Evolutionary conservation across 805 yeast genomes (phyloP).

Genomic region (Kuraishia molischiana): DNA sequence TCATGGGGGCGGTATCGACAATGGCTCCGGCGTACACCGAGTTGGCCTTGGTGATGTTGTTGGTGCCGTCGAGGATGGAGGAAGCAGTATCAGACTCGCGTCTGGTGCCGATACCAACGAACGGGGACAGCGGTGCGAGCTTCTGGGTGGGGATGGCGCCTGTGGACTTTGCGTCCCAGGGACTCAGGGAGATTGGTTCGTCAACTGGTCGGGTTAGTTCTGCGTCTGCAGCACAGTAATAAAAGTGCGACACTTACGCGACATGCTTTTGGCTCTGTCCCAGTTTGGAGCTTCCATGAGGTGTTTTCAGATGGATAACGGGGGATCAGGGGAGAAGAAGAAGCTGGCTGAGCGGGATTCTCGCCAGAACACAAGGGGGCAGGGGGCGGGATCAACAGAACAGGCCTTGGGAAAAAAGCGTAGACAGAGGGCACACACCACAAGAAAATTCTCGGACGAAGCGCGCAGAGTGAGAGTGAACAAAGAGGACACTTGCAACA

Average conservation of each 20-base stretch:
- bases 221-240: too few species aligned
- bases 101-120: conserved; percentile 1
- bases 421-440: too few species aligned
- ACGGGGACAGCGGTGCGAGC: conserved; percentile 3
- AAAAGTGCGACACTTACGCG: conserved; percentile 1
- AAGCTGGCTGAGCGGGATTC: too few species aligned
- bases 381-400: too few species aligned
- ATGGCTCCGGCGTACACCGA: conserved; percentile 15
- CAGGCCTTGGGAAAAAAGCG: too few species aligned
- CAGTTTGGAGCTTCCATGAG: not conserved
- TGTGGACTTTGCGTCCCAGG: conserved; percentile 16
- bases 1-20: conserved; percentile 5
- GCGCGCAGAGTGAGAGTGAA: too few species aligned
- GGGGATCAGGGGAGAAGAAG: not conserved
- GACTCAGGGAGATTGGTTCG: conserved; percentile 15
- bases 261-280: conserved; percentile 1
- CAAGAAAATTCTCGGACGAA: too few species aligned
- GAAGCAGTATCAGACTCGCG: conserved; percentile 19
- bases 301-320: not conserved
- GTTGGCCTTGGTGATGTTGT: conserved; percentile 13
- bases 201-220: conserved; percentile 9
- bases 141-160: conserved; percentile 8
- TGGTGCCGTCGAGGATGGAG: conserved; percentile 13
- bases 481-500: too few species aligned
- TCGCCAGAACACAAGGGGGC: too few species aligned